These are phyloP conservation scores for Pestalotiopsis sp. DNA, from an alignment of 2,329 filamentous ascomycete species.

Conservation along the genomic window DNA sequence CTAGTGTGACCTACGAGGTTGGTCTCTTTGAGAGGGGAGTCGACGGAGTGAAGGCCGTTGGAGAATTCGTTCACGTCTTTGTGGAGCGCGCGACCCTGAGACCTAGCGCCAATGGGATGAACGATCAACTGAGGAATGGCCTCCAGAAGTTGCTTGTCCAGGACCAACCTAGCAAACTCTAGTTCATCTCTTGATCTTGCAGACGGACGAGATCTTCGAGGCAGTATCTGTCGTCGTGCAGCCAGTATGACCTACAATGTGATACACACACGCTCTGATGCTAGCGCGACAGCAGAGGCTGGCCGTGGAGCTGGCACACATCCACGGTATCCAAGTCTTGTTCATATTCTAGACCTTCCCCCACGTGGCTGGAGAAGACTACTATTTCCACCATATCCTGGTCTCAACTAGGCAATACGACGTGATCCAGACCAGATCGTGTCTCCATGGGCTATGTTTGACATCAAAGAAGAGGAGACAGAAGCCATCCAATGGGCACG, in stretches of 20 bases:
- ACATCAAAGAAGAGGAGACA: not conserved
- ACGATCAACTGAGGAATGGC: slow-evolving; percentile 57
- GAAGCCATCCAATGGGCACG: not conserved
- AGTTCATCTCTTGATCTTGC: not conserved
- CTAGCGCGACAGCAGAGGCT: no score
- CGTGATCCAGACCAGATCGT: not conserved
- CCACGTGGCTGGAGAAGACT: not conserved
- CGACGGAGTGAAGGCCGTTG: slow-evolving; percentile 79
- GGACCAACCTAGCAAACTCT: slow-evolving; percentile 29
- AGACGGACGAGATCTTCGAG: not conserved
- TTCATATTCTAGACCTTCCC: not conserved
- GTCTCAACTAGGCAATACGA: not conserved
- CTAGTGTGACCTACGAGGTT: slow-evolving; percentile 88
- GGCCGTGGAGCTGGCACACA: no score
- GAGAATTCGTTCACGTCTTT: slow-evolving; percentile 86
- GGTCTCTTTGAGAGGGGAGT: slow-evolving; percentile 79
- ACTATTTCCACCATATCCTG: not conserved
- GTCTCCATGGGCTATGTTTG: not conserved
- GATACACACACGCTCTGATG: no score
- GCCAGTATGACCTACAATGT: not conserved
- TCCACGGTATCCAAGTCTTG: not conserved
- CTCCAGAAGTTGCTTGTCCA: slow-evolving; percentile 57
- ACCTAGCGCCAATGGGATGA: slow-evolving; percentile 70
- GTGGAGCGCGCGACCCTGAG: slow-evolving; percentile 74
- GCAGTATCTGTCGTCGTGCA: not conserved